phyloP scores from a whole-genome alignment of 2,329 filamentous ascomycete species.

The Chaetomium globosum region DNA sequence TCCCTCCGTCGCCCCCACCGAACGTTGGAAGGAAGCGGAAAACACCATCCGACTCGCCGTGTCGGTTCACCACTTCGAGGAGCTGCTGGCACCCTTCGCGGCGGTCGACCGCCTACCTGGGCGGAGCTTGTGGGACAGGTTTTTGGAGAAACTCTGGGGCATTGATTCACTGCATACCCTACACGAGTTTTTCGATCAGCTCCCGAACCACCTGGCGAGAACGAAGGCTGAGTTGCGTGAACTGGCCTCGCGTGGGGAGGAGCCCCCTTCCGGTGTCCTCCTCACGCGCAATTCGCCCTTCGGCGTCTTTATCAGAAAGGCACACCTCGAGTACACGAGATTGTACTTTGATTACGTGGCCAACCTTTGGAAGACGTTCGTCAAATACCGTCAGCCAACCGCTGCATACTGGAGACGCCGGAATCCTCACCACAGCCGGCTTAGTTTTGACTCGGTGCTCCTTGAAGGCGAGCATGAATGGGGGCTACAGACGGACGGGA shows the following conservation, averaged over 20 bases:
- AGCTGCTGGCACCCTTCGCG: constrained; percentile 55
- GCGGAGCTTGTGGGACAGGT: constrained; percentile 82
- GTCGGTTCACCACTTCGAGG: constrained; percentile 62
- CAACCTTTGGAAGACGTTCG: constrained; percentile 79
- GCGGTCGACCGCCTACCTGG: constrained; percentile 66
- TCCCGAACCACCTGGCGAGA: constrained; percentile 61
- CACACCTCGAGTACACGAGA: constrained; percentile 76
- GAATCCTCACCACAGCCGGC: constrained; percentile 59
- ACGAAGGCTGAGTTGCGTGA: constrained; percentile 62
- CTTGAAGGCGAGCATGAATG: constrained; percentile 53
- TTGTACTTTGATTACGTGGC: constrained; percentile 79
- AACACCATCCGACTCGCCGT: constrained; percentile 56
- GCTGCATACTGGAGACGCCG: constrained; percentile 66
- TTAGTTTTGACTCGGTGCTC: constrained; percentile 62
- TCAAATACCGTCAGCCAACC: constrained; percentile 77
- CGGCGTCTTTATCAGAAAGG: constrained; percentile 76
- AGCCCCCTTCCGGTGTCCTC: constrained; percentile 56
- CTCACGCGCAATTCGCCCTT: constrained; percentile 76
- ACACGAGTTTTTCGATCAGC: constrained; percentile 71
- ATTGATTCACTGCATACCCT: constrained; percentile 80
- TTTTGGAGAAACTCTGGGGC: constrained; percentile 79
- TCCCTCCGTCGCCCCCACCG: constrained; percentile 30
- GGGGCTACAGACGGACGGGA: constrained; percentile 44
- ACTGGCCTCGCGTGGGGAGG: constrained; percentile 56
- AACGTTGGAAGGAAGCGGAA: constrained; percentile 54